phyloP scores from a whole-genome alignment of 495 filamentous ascomycete genomes.

The Xylaria castorea region DNA sequence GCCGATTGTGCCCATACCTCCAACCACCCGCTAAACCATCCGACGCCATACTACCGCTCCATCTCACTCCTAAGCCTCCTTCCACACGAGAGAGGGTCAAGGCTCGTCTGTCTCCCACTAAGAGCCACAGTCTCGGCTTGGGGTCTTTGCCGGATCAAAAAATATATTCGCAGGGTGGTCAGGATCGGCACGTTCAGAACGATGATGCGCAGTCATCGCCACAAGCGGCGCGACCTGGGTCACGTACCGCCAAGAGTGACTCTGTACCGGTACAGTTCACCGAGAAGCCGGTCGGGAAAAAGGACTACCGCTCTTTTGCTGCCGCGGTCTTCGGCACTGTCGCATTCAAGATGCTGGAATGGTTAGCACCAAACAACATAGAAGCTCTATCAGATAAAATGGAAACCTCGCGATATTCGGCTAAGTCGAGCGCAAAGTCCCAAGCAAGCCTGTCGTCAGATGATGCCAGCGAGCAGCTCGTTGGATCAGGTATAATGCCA shows the following conservation, averaged over 20 bases:
- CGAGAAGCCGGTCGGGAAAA: conserved; percentile 66
- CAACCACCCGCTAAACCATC: conserved; percentile 45
- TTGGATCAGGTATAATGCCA: conserved; percentile 1
- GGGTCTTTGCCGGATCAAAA: conserved; percentile 2
- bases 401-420: conserved; percentile 18
- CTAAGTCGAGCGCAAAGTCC: conserved; percentile 20
- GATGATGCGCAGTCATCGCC: conserved; percentile 26
- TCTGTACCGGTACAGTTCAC: conserved; percentile 35
- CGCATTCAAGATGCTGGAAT: conserved; percentile 80
- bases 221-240: conserved; percentile 27
- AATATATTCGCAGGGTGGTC: not conserved
- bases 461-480: conserved; percentile 15
- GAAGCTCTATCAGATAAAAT: conserved; percentile 49
- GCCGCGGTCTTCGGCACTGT: conserved; percentile 82
- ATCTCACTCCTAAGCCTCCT: conserved; percentile 43
- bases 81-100: conserved; percentile 30
- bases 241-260: conserved; percentile 2
- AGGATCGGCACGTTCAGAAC: conserved; percentile 21
- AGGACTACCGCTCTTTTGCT: conserved; percentile 84
- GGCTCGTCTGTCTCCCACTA: conserved; percentile 19
- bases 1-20: conserved; percentile 70
- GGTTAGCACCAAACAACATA: conserved; percentile 65
- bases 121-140: not conserved
- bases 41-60: conserved; percentile 46
- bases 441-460: conserved; percentile 18